Evolutionary conservation across 1,139 yeast genomes (phyloP).

Genomic region (Diutina siamensis): DNA sequence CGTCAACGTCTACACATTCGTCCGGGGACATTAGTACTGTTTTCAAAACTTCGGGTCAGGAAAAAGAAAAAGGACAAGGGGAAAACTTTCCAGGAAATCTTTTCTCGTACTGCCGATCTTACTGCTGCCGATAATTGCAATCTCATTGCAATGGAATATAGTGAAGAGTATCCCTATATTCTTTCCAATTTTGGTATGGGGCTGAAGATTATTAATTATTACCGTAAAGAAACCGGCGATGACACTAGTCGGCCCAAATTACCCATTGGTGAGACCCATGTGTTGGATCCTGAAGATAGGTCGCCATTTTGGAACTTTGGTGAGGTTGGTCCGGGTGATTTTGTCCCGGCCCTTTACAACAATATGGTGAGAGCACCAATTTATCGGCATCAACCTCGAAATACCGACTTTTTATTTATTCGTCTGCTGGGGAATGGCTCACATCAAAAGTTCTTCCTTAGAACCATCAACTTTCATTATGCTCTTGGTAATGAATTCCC

Average conservation of each 20-base stretch:
- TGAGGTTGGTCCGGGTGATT: conserved; percentile 86
- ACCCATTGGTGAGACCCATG: conserved; percentile 90
- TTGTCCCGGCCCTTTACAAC: conserved; percentile 88
- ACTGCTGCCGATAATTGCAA: conserved; percentile 78
- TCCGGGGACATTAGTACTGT: conserved; percentile 67
- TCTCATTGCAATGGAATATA: conserved; percentile 71
- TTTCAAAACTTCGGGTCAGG: conserved; percentile 66
- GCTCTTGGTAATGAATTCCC: conserved; percentile 92
- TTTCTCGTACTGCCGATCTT: conserved; percentile 60
- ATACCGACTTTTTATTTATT: conserved; percentile 74
- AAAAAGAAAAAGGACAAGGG: conserved; percentile 88
- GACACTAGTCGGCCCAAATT: conserved; percentile 84
- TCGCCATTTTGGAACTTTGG: conserved; percentile 99
- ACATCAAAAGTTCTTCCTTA: conserved; percentile 40
- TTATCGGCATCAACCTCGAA: conserved; percentile 68
- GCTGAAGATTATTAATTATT: conserved; percentile 82
- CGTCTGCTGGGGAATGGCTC: conserved; percentile 73
- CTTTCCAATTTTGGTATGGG: conserved; percentile 94
- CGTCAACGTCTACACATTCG: conserved; percentile 65
- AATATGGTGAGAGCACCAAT: conserved; percentile 90
- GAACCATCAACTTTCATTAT: conserved; percentile 61
- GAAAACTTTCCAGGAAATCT: conserved; percentile 63
- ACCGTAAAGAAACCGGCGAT: conserved; percentile 71
- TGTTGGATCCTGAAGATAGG: conserved; percentile 86
- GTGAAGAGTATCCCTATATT: conserved; percentile 81